phyloP scores from a whole-genome alignment of 1,284 basidiomycete species.

The Sporisorium sorghi region DNA sequence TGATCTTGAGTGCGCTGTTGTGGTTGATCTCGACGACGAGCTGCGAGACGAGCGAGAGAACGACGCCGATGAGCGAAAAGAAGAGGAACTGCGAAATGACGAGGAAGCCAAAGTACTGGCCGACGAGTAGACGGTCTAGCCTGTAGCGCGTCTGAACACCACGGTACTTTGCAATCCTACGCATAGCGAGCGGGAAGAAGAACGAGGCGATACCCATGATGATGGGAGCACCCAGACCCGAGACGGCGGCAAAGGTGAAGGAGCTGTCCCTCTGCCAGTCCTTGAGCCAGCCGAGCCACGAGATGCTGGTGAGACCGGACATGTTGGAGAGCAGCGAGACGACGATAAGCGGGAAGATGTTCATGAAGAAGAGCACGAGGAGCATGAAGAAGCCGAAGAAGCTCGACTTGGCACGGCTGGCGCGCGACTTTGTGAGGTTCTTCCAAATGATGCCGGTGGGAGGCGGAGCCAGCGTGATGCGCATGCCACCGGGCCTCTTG shows the following conservation, averaged over 20 bases:
- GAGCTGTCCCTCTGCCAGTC: slow-evolving; percentile 47
- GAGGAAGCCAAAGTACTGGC: slow-evolving; percentile 66
- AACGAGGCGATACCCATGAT: slow-evolving; percentile 61
- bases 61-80: slow-evolving; percentile 67
- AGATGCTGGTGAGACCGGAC: slow-evolving; percentile 50
- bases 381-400: slow-evolving; percentile 58
- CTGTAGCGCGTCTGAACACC: slow-evolving; percentile 61
- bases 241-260: slow-evolving; percentile 62
- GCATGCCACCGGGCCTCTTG: slow-evolving; percentile 55
- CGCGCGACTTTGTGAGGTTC: slow-evolving; percentile 57
- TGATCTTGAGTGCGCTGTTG: slow-evolving; percentile 43
- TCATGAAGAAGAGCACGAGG: slow-evolving; percentile 60
- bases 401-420: slow-evolving; percentile 51
- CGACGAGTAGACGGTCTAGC: slow-evolving; percentile 57
- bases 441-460: slow-evolving; percentile 67
- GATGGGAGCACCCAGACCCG: slow-evolving; percentile 62
- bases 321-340: slow-evolving; percentile 66
- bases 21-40: slow-evolving; percentile 52
- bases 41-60: slow-evolving; percentile 54
- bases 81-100: slow-evolving; percentile 67
- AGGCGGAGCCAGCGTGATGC: slow-evolving; percentile 58
- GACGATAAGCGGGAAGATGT: slow-evolving; percentile 62
- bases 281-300: slow-evolving; percentile 52
- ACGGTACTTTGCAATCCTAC: slow-evolving; percentile 64
- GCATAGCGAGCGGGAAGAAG: slow-evolving; percentile 64